Base-by-base conservation (phyloP, 805 yeast genomes). In the Yarrowia sp. region DNA sequence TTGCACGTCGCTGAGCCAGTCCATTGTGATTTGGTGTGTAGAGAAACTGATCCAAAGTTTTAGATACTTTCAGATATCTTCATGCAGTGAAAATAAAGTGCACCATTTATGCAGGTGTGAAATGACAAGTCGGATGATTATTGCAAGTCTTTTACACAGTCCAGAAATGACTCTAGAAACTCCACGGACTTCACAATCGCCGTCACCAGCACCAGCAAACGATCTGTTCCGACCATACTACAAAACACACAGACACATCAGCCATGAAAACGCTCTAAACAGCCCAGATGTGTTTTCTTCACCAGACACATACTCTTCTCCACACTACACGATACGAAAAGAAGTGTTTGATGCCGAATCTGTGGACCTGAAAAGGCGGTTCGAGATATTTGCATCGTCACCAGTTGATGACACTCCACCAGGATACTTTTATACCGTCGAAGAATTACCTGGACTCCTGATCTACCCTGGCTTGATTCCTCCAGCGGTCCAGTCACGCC, bases 371-470 rank as follows among this genome's bases (percentile, higher is more conserved):
- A 36, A 54, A 2, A 4, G n/a, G 11, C 10, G 40, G 35, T 54
- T 6, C 65, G 61, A 43, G 40, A 36, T 16, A 6, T 58, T 41
- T 24, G 16, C 32, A 16, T 16, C 17, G 8, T 5, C 14, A 1
- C 19, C 28, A 16, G 32, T 58, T 14, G 2, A 16, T 14, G 35
- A n/a, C 8, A 4, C n/a, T 2, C 22, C 52, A 8, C 44, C 54
- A 21, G 17, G 26, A 26, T 2, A 63, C 43, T 14, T 66, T 73
- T 58, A 41, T 68, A 68, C 70, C 0, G 48, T 73, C 16, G 59
- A 63, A 1, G 69, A 75, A 32, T 68, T 78, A 7, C 79, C 80
- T 0, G 81, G 81, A 0, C 68, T 79, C 22, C 28, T 51, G 21
- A 70, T 78, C 2, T 62, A 72, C 26, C 68, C 74, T 6, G 66